Percentiles rank a stretch among this genome's conserved stretches.
These are phyloP conservation scores for Naganishia kalamii DNA, from an alignment of 768 basidiomycete genomes.

Conservation along the genomic window DNA sequence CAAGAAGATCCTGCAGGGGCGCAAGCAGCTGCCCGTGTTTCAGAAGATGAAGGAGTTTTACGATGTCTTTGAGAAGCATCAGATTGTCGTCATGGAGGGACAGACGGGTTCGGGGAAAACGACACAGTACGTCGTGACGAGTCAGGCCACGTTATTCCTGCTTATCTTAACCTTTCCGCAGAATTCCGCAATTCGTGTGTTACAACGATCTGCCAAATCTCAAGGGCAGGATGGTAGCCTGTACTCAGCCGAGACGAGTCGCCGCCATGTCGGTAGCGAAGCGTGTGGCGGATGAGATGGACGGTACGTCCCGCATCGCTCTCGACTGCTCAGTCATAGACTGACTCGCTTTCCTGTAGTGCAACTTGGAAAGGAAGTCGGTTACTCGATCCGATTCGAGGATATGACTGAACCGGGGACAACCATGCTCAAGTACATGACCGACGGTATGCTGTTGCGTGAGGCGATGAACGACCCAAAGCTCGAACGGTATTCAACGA, in stretches of 20 bases:
- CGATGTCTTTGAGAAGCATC: conserved; percentile 70
- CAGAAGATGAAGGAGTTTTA: conserved; percentile 89
- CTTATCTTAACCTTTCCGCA: not conserved
- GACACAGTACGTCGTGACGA: conserved; percentile 57
- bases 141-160: conserved; percentile 48
- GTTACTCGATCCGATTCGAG: conserved; percentile 97
- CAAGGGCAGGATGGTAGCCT: conserved; percentile 84
- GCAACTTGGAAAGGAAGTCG: conserved; percentile 85
- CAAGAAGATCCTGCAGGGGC: conserved; percentile 72
- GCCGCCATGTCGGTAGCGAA: conserved; percentile 98
- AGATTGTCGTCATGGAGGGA: conserved; percentile 65
- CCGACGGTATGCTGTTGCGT: conserved; percentile 95
- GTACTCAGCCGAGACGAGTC: conserved; percentile 92
- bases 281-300: conserved; percentile 98
- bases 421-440: conserved; percentile 99
- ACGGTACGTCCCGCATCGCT: conserved; percentile 57
- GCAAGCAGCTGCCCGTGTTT: conserved; percentile 86
- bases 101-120: conserved; percentile 96
- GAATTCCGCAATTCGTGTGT: conserved; percentile 89
- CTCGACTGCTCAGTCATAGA: not conserved
- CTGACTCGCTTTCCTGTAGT: conserved; percentile 52
- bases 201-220: conserved; percentile 88
- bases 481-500: conserved; percentile 84
- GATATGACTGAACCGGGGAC: conserved; percentile 85
- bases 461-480: conserved; percentile 96